phyloP scores from a whole-genome alignment of 345 rosid species.

The Litchi chinensis region DNA sequence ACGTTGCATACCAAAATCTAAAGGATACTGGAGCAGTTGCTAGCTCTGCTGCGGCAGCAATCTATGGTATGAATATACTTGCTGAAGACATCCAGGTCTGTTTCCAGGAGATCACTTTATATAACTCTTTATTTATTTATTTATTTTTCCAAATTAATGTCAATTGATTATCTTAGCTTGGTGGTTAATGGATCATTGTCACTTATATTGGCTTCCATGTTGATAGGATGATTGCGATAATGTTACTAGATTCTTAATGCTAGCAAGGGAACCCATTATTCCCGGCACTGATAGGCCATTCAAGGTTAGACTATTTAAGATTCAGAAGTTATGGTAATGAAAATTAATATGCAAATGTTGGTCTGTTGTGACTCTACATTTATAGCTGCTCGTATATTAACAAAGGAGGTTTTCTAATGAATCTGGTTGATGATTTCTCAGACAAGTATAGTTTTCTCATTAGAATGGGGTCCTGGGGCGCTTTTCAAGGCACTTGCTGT shows the following conservation, averaged over 20 bases:
- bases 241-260: constrained; percentile 92
- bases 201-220: constrained; percentile 1
- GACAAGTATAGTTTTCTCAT: constrained; percentile 95
- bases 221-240: constrained; percentile 82
- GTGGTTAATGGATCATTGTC: background rate
- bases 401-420: constrained; percentile 11
- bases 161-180: constrained; percentile 3
- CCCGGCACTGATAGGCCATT: constrained; percentile 84
- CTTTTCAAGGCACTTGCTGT: constrained; percentile 99
- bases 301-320: constrained; percentile 61
- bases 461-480: constrained; percentile 96
- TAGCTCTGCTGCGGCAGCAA: constrained; percentile 76
- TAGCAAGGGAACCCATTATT: constrained; percentile 97
- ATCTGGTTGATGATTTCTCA: constrained; percentile 34
- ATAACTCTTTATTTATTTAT: too few species aligned
- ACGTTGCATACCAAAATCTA: constrained; percentile 64
- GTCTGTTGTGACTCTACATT: background rate
- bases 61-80: constrained; percentile 84
- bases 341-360: background rate
- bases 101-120: constrained; percentile 6
- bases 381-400: background rate
- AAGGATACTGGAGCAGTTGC: constrained; percentile 92
- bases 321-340: background rate
- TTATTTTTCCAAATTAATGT: background rate
- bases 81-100: constrained; percentile 93